Evolutionary conservation across 129 eudicot genomes (phyloP).

Genomic region (Centaurea solstitialis): DNA sequence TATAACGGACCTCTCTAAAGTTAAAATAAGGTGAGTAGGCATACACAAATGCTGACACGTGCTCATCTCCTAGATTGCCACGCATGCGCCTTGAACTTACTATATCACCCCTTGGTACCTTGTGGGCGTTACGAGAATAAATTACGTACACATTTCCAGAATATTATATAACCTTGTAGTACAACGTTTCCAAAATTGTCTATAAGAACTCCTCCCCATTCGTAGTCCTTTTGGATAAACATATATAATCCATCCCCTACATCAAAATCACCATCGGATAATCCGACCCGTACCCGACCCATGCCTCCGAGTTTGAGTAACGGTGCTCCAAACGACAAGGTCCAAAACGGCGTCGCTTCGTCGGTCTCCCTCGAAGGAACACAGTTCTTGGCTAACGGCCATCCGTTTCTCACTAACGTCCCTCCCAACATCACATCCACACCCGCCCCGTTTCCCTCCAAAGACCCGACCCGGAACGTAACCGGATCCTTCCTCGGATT

Average conservation of each 20-base stretch:
- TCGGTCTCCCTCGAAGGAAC: constrained; percentile 39
- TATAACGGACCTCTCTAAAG: not conserved
- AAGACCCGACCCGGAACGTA: constrained; percentile 2
- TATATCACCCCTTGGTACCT: too few species aligned
- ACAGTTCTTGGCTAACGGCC: constrained; percentile 47
- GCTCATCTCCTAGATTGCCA: not conserved
- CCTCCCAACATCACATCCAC: constrained; percentile 44
- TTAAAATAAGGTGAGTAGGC: not conserved
- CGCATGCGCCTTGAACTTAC: not conserved
- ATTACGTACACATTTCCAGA: not conserved
- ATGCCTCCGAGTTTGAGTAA: constrained; percentile 57
- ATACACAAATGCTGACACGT: not conserved
- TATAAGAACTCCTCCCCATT: not conserved
- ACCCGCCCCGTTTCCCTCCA: constrained; percentile 16
- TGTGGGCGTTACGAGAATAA: not conserved
- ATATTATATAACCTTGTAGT: not conserved
- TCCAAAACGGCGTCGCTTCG: not conserved
- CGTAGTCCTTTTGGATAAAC: not conserved
- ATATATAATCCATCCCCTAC: not conserved
- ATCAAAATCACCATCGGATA: not conserved
- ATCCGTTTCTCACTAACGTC: constrained; percentile 48
- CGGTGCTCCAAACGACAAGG: constrained; percentile 2
- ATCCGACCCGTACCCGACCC: not conserved
- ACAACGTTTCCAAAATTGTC: not conserved
- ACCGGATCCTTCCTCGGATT: constrained; percentile 70